Evolutionary conservation across 2,329 filamentous ascomycete genomes (phyloP).

Genomic region (Chaetomium olivaceum): DNA sequence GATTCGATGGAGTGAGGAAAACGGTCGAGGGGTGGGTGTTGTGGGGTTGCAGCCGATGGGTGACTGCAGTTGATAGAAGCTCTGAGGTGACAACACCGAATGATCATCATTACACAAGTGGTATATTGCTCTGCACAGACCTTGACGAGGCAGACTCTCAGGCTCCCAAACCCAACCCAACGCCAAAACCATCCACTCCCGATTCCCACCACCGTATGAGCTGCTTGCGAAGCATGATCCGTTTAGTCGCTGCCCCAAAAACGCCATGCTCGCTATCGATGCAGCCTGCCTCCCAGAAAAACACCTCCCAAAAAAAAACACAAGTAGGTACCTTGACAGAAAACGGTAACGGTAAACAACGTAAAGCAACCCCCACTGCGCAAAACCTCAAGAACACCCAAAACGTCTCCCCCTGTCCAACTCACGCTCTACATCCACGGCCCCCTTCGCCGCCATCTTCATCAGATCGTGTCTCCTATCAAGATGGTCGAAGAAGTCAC

Average conservation of each 20-base stretch:
- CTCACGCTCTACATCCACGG: conserved; percentile 27
- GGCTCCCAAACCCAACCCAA: not conserved
- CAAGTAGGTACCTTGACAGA: not conserved
- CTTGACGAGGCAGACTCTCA: not conserved
- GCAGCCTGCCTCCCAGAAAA: not conserved
- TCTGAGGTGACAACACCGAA: not conserved
- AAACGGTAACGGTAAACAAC: not conserved
- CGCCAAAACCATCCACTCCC: not conserved
- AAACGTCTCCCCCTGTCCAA: conserved; percentile 32
- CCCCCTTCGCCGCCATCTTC: conserved; percentile 22
- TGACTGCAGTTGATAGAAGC: not conserved
- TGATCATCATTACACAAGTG: not conserved
- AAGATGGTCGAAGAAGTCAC: conserved; percentile 33
- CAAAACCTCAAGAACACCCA: conserved; percentile 23
- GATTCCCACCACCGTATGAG: not conserved
- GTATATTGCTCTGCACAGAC: not conserved
- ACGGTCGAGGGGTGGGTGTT: not conserved
- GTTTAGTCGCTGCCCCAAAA: conserved; percentile 9
- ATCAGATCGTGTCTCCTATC: conserved; percentile 27
- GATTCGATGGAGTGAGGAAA: not conserved
- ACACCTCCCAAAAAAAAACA: not conserved
- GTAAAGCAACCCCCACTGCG: not conserved
- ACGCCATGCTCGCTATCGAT: conserved; percentile 19
- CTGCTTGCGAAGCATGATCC: not conserved
- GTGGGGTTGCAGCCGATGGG: not conserved